Evolutionary conservation across 2,329 filamentous ascomycete species (phyloP), one percentile per base, ranked within the genome.

Genomic region (Penicillium sp.): DNA sequence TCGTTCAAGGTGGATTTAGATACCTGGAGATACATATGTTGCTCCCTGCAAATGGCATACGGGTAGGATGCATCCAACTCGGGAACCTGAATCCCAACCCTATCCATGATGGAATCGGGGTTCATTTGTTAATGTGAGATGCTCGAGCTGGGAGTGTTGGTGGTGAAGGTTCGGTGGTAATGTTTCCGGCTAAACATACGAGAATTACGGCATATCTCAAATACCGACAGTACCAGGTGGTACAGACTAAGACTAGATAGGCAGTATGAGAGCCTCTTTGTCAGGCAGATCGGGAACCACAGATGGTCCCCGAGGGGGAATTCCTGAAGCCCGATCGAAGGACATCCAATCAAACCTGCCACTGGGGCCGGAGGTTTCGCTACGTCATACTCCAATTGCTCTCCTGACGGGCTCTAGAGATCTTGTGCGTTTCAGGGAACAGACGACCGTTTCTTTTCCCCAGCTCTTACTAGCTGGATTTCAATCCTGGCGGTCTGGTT

Each of bases 221-320:
- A 29, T 29, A 50, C 19, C 21, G 11, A 30, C 19, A 26, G 26
- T 56, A 56, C 23, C 13, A 9, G 17, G 35, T 26, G 7, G 13
- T 30, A 41, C 21, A 44, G 11, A 26, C 54, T 56, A 64, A 51
- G 38, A 64, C 50, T 19, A 62, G 63, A 52, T 5, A 29, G 64
- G 47, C 49, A 57, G 15, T 44, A 45, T 21, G 62, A 41, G 54
- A 47, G 58, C 49, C 56, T 54, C 48, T 31, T 58, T 50, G 49
- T 50, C 55, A 56, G 52, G 56, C 57, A 57, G 63, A 67, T 67
- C 67, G 67, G 67, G 67, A 64, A 65, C 62, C 65, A 66, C 44
- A 19, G 19, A 41, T 66, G 66, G 67, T 69, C 67, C 65, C 67
- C 67, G 67, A 67, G 56, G 44, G 26, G 49, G 47, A 56, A 56